These are phyloP conservation scores for Backusella sp. DNA, from an alignment of 192 early-diverging fungal species.

Conservation along the genomic window DNA sequence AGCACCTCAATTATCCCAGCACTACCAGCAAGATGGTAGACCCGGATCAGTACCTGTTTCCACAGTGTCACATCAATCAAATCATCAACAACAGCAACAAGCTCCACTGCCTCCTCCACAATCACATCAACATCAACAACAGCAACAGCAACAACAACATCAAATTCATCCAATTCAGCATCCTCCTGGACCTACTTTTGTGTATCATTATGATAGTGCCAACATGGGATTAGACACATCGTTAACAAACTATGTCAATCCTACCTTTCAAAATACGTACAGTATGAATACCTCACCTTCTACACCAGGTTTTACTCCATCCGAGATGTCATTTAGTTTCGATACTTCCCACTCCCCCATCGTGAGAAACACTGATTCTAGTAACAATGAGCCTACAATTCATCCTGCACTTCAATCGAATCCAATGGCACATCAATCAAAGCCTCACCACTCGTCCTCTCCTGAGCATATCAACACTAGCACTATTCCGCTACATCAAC, in stretches of 20 bases:
- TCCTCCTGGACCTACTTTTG: slow-evolving; percentile 4
- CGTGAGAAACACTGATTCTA: background rate
- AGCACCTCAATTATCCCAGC: background rate
- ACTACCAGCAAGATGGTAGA: background rate
- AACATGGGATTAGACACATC: background rate
- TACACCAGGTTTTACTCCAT: background rate
- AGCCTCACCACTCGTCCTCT: background rate
- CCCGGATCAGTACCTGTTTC: background rate
- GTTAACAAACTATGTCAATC: slow-evolving; percentile 16
- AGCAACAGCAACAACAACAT: background rate
- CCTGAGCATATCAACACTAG: background rate
- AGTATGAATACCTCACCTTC: slow-evolving; percentile 1
- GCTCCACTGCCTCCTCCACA: background rate
- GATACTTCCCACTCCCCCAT: background rate
- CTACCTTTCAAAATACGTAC: slow-evolving; percentile 13
- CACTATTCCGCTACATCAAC: background rate
- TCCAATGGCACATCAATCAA: background rate
- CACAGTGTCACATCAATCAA: background rate
- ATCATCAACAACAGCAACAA: background rate
- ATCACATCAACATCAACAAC: background rate
- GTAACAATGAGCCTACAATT: background rate
- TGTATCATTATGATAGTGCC: slow-evolving; percentile 10
- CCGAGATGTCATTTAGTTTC: background rate
- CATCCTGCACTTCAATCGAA: slow-evolving; percentile 8
- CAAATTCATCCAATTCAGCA: background rate